Percentiles rank a stretch among this genome's conserved stretches.
phyloP scores from a whole-genome alignment of 2,329 filamentous ascomycete genomes.

The Pseudogymnoascus sp. region DNA sequence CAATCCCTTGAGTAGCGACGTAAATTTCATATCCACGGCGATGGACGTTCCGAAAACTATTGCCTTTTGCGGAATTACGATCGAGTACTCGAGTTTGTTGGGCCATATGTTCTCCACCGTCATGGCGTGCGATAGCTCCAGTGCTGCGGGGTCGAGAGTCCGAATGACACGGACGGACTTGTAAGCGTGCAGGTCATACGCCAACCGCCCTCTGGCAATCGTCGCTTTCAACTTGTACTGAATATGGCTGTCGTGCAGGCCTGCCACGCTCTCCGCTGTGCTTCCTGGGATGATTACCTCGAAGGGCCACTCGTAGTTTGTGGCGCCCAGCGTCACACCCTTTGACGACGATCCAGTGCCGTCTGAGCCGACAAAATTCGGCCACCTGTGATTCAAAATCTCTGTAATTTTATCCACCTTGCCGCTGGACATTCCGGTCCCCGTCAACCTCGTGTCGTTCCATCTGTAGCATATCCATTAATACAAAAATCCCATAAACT shows the following conservation, averaged over 20 bases:
- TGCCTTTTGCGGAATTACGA: slow-evolving; percentile 87
- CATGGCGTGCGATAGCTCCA: slow-evolving; percentile 81
- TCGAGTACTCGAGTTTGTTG: slow-evolving; percentile 94
- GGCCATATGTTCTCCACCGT: slow-evolving; percentile 96
- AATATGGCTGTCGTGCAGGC: slow-evolving; percentile 76
- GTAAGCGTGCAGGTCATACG: slow-evolving; percentile 75
- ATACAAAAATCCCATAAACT: not conserved
- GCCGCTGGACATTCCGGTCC: slow-evolving; percentile 52
- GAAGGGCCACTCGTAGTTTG: slow-evolving; percentile 81
- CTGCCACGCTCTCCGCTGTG: slow-evolving; percentile 83
- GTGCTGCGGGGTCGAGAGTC: slow-evolving; percentile 66
- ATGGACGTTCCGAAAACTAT: slow-evolving; percentile 88
- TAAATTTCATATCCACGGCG: slow-evolving; percentile 76
- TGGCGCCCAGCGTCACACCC: slow-evolving; percentile 55
- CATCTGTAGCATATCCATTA: slow-evolving; percentile 33
- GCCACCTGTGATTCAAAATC: slow-evolving; percentile 65
- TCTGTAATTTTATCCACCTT: slow-evolving; percentile 51
- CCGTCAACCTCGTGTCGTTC: slow-evolving; percentile 45
- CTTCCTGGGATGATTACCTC: slow-evolving; percentile 65
- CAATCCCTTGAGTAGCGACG: slow-evolving; percentile 81
- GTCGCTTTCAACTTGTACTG: slow-evolving; percentile 89
- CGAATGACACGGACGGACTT: slow-evolving; percentile 73
- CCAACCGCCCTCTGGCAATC: slow-evolving; percentile 77
- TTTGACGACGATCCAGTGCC: slow-evolving; percentile 39
- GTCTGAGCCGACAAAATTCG: slow-evolving; percentile 52